These are phyloP conservation scores for Pterocarpus santalinus DNA, from an alignment of 306 rosid species.

Conservation along the genomic window DNA sequence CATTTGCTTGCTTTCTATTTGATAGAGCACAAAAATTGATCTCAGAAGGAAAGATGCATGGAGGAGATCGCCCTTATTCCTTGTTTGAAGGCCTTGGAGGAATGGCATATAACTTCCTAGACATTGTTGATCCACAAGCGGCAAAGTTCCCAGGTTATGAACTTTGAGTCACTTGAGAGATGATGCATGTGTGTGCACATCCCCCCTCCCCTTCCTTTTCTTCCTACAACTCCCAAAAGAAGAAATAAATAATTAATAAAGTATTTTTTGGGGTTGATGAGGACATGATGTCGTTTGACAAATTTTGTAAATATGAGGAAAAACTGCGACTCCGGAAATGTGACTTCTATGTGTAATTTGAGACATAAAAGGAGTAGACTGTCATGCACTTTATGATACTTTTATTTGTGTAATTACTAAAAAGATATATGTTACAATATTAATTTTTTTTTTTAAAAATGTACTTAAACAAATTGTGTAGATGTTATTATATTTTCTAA, in stretches of 20 bases:
- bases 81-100: constrained; percentile 88
- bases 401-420: no score
- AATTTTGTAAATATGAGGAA: constrained; percentile 27
- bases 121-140: constrained; percentile 72
- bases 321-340: background rate
- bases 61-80: constrained; percentile 84
- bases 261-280: background rate
- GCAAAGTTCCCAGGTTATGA: constrained; percentile 84
- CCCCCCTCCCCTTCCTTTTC: background rate
- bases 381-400: background rate
- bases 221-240: background rate
- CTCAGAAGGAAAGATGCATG: constrained; percentile 74
- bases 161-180: constrained; percentile 49
- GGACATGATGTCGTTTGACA: constrained; percentile 3
- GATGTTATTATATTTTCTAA: no score
- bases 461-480: no score
- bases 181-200: background rate
- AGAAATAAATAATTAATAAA: background rate
- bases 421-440: no score
- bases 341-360: constrained; percentile 25
- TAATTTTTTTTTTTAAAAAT: no score
- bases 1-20: constrained; percentile 79
- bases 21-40: constrained; percentile 67
- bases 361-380: background rate
- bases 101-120: constrained; percentile 71